Evolutionary conservation across 2,329 filamentous ascomycete genomes (phyloP).

Genomic region (Hysterium pulicare): DNA sequence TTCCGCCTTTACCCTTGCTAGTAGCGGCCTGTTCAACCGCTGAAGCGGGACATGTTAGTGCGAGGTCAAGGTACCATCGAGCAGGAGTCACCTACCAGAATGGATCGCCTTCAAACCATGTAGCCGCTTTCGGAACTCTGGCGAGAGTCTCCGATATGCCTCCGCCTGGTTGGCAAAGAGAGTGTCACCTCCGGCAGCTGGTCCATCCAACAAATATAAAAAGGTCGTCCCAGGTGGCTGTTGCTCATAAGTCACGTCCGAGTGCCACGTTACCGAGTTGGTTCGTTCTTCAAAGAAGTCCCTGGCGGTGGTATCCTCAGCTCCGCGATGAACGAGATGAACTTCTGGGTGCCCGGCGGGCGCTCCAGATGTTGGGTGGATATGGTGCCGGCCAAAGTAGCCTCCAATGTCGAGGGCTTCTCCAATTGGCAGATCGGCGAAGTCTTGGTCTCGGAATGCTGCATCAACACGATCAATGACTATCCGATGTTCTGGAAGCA

Average conservation of each 20-base stretch:
- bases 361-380: slow-evolving; percentile 74
- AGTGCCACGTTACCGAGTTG: slow-evolving; percentile 84
- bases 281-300: slow-evolving; percentile 67
- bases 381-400: slow-evolving; percentile 79
- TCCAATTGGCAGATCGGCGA: slow-evolving; percentile 62
- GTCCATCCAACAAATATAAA: slow-evolving; percentile 80
- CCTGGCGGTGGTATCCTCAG: slow-evolving; percentile 57
- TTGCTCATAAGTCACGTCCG: slow-evolving; percentile 80
- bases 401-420: slow-evolving; percentile 66
- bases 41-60: slow-evolving; percentile 25
- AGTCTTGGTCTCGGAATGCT: slow-evolving; percentile 72
- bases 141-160: slow-evolving; percentile 77
- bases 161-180: slow-evolving; percentile 75
- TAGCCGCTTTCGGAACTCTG: slow-evolving; percentile 72
- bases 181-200: slow-evolving; percentile 77
- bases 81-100: slow-evolving; percentile 54
- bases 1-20: slow-evolving; percentile 62
- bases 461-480: not conserved
- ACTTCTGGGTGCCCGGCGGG: slow-evolving; percentile 71
- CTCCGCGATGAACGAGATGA: slow-evolving; percentile 74
- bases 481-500: not conserved
- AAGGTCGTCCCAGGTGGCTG: slow-evolving; percentile 91
- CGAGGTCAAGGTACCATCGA: not conserved
- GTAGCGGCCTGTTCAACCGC: slow-evolving; percentile 70
- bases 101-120: slow-evolving; percentile 80